Evolutionary conservation across 768 basidiomycete genomes (phyloP), one percentile per base, ranked within the genome.

Genomic region (Dentipellis fragilis): DNA sequence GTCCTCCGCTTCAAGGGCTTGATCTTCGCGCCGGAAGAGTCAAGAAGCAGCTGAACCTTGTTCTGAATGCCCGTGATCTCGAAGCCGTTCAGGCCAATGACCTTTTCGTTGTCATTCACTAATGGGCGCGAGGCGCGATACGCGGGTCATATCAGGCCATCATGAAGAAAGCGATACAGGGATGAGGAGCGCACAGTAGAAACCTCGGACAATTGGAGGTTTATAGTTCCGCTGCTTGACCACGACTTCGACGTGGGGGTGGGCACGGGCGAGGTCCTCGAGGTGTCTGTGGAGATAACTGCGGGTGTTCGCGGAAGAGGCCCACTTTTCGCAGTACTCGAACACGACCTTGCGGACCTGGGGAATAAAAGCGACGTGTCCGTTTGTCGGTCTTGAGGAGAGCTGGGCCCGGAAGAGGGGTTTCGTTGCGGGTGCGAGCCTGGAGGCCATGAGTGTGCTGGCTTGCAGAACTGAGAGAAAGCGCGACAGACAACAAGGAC

Each of bases 31-130:
- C 93, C 93, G 6, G 89, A 92, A 36, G 92, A 82, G 68, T 92
- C 90, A 50, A 95, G 80, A 40, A 94, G 74, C 29, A 95, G 80
- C 60, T 87, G 75, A 54, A 92, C 80, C 71, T 94, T 95, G 67
- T 81, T 74, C 60, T 81, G 76, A 64, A 95, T 83, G 21, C 79
- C 83, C 49, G 77, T 83, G 57, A 85, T 83, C 64, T 90, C 81
- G 58, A 91, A 80, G 37, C 77, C 78, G 58, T 88, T 85, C 47
- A 94, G 75, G 51, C 87, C 79, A 49, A 95, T 78, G 66, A 92
- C 91, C 73, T 95, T 95, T 71, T 92, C 89, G 54, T 89, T 79
- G 68, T 83, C 79, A 69, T 93, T 94, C 63, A 82, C 93, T 95
- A 35, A 21, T 23, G 11, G 16, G 19, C 17, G n/a, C n/a, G 14